Evolutionary conservation across 1,284 basidiomycete species (phyloP).

Genomic region (Ganoderma lucidum): DNA sequence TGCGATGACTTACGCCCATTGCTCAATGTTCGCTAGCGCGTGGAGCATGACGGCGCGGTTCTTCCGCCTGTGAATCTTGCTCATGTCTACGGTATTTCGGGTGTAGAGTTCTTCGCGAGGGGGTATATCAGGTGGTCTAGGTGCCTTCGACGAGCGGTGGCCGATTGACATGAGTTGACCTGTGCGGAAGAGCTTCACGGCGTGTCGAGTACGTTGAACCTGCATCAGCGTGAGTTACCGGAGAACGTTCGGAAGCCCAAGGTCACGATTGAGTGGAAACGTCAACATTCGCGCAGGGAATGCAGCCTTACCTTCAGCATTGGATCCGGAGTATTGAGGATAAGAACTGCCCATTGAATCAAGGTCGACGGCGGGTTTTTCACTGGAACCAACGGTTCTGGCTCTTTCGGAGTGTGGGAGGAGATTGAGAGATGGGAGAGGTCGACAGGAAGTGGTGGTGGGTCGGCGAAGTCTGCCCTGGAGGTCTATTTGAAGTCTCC

Average conservation of each 20-base stretch:
- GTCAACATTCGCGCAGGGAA: too few species aligned
- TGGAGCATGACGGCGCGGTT: conserved; percentile 81
- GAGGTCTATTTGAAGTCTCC: neutral
- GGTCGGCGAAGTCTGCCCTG: conserved; percentile 72
- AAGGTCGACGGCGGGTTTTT: conserved; percentile 65
- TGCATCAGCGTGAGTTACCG: conserved; percentile 34
- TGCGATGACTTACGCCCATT: conserved; percentile 79
- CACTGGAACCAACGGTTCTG: conserved; percentile 57
- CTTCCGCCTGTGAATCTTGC: conserved; percentile 68
- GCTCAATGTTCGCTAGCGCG: conserved; percentile 90
- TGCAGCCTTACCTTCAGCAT: conserved; percentile 61
- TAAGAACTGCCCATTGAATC: conserved; percentile 79
- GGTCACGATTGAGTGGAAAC: too few species aligned
- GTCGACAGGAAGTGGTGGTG: conserved; percentile 53
- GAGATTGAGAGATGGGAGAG: conserved; percentile 38
- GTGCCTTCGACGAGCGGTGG: conserved; percentile 56
- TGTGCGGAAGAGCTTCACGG: conserved; percentile 73
- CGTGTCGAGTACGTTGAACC: conserved; percentile 75
- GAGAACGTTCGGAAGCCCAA: too few species aligned
- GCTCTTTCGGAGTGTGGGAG: conserved; percentile 32
- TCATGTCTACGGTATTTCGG: conserved; percentile 67
- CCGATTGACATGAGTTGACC: conserved; percentile 75
- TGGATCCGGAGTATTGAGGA: conserved; percentile 77
- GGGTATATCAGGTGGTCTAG: conserved; percentile 73
- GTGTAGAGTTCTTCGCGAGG: conserved; percentile 64